These are phyloP conservation scores for Saturnispora ahearnii DNA, from an alignment of 805 yeast genomes.

Conservation along the genomic window DNA sequence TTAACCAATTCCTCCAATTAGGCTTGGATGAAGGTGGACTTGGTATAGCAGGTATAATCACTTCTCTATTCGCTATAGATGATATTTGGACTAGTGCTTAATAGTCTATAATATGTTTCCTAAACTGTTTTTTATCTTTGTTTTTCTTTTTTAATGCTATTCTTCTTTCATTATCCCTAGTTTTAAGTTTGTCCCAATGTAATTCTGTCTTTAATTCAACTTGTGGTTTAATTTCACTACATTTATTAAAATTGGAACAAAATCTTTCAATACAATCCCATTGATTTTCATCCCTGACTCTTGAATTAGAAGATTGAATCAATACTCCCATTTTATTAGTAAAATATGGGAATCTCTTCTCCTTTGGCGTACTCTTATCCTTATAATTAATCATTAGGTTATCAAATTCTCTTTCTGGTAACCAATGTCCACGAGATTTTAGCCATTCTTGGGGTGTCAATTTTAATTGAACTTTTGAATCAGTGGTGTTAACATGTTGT, in stretches of 20 bases:
- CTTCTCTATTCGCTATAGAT: constrained; percentile 69
- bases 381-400: constrained; percentile 24
- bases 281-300: constrained; percentile 38
- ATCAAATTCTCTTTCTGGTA: constrained; percentile 30
- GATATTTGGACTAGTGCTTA: constrained; percentile 48
- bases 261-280: constrained; percentile 39
- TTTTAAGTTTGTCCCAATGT: constrained; percentile 32
- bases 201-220: constrained; percentile 31
- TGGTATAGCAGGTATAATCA: constrained; percentile 54
- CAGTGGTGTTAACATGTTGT: constrained; percentile 51
- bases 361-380: constrained; percentile 13
- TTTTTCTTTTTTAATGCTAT: constrained; percentile 16
- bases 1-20: constrained; percentile 35
- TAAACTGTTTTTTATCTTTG: neutral
- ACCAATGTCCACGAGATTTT: constrained; percentile 36
- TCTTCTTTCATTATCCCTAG: constrained; percentile 18
- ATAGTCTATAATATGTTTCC: constrained; percentile 1
- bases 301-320: constrained; percentile 20
- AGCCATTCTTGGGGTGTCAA: constrained; percentile 29
- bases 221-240: constrained; percentile 31
- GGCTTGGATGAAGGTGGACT: constrained; percentile 22
- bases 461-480: constrained; percentile 34
- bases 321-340: constrained; percentile 22
- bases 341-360: constrained; percentile 21
- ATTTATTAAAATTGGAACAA: constrained; percentile 32